Base-by-base conservation (phyloP, 148 eudicot species). In the Rhododendron ovatum region DNA sequence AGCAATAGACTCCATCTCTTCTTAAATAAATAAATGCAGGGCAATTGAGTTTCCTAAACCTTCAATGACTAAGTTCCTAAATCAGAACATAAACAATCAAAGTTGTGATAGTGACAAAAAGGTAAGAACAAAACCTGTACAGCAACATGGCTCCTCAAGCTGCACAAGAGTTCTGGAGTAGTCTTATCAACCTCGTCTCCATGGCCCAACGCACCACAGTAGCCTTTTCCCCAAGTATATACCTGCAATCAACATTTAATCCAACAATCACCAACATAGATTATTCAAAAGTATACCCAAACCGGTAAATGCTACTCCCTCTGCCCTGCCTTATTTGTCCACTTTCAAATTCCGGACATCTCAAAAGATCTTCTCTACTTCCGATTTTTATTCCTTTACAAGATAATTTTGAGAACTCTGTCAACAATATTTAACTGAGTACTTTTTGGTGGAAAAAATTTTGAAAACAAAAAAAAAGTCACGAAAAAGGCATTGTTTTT, bases 201-300 rank as follows among this genome's bases (percentile, higher is more conserved):
- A 86, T 95, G 98, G 80, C 99, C 99, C 86, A 97, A 83, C 75
- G 99, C 96, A 71, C 99, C 99, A 91, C 98, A 97, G 82, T 97
- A 97, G 63, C 99, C 99, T 89, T 97, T 97, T 61, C 99, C 99
- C 99, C 99, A 97, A 43, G 99, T 95, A 91, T 94, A 93, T 48
- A 95, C 99, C 99, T 97, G 86, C n/a, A 87, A 63, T 80, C 78
- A 51, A 15, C 57, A 87, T 48, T 53, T 14, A 67, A 65, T 51
- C 41, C 20, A 11, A 45, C 65, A 67, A 82, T n/a, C 26, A 45
- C 67, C 59, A 33, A 84, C 82, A 59, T 8, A 80, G 0, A 41
- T 10, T 7, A 85, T 26, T 51, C 33, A 35, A 26, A 11, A 59
- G 26, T 22, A 53, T 18, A 41, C 61, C 37, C 67, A 30, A 45